These are phyloP conservation scores for Mycena crocata DNA, from an alignment of 768 basidiomycete species.

Conservation along the genomic window DNA sequence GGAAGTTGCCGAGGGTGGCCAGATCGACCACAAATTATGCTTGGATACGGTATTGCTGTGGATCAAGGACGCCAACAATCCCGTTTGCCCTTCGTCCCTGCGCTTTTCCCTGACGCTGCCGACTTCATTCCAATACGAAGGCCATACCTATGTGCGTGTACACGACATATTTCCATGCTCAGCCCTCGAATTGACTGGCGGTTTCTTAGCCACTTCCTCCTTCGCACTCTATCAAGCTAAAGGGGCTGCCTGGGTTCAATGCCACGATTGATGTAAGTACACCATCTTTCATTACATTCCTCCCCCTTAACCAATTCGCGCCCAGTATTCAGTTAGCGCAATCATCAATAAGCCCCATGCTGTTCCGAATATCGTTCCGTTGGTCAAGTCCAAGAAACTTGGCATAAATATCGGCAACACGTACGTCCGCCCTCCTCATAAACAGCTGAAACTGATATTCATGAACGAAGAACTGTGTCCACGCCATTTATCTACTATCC, in stretches of 20 bases:
- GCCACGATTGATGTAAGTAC: slow-evolving; percentile 65
- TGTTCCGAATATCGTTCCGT: slow-evolving; percentile 49
- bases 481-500: slow-evolving; percentile 76
- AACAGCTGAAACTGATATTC: slow-evolving; percentile 14
- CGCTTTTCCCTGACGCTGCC: slow-evolving; percentile 70
- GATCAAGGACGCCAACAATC: slow-evolving; percentile 58
- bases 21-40: slow-evolving; percentile 62
- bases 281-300: background rate
- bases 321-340: slow-evolving; percentile 68
- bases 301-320: background rate
- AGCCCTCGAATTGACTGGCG: slow-evolving; percentile 13
- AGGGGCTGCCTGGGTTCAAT: slow-evolving; percentile 78
- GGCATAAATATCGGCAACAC: slow-evolving; percentile 63
- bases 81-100: slow-evolving; percentile 63
- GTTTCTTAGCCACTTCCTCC: slow-evolving; percentile 72
- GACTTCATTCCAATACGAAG: slow-evolving; percentile 65
- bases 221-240: slow-evolving; percentile 73
- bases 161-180: background rate
- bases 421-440: slow-evolving; percentile 49
- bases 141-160: slow-evolving; percentile 67
- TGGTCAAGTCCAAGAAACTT: slow-evolving; percentile 65
- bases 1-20: slow-evolving; percentile 78
- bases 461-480: slow-evolving; percentile 57
- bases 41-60: slow-evolving; percentile 67
- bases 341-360: slow-evolving; percentile 60